These are phyloP conservation scores for Thraustochytrium striatum DNA, from an alignment of 352 stramenopile genomes.

Conservation along the genomic window DNA sequence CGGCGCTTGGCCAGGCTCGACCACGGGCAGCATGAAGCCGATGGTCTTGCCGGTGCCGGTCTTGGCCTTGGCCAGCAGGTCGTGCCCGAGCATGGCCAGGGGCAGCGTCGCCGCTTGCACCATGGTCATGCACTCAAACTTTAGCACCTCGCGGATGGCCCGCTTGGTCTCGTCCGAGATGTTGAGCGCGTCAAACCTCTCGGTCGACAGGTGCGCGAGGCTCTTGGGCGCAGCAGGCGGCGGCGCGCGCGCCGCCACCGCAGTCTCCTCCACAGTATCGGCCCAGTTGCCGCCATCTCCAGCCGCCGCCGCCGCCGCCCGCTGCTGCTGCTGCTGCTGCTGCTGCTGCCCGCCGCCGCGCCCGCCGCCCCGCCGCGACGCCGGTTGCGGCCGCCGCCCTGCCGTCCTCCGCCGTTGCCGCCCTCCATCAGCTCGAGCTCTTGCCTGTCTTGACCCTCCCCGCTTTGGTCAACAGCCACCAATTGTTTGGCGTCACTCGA, in stretches of 20 bases:
- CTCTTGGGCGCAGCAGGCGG: neutral
- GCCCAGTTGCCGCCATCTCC: neutral
- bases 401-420: neutral
- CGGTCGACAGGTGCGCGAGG: constrained; percentile 15
- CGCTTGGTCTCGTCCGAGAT: constrained; percentile 2
- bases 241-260: neutral
- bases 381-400: neutral
- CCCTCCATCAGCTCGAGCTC: neutral
- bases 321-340: neutral
- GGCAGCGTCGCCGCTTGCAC: constrained; percentile 79
- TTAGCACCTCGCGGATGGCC: constrained; percentile 21
- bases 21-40: constrained; percentile 74
- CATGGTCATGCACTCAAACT: constrained; percentile 18
- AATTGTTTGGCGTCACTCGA: no score
- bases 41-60: constrained; percentile 85
- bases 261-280: neutral
- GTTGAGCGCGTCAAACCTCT: constrained; percentile 8
- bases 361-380: no score
- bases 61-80: constrained; percentile 81
- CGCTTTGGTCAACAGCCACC: no score
- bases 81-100: constrained; percentile 66
- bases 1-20: constrained; percentile 59
- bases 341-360: neutral
- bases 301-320: neutral
- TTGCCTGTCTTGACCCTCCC: no score